Percentiles rank a stretch among this genome's conserved stretches.
phyloP scores from a whole-genome alignment of 208 protist genomes.

The Trypanosoma lewisi region DNA sequence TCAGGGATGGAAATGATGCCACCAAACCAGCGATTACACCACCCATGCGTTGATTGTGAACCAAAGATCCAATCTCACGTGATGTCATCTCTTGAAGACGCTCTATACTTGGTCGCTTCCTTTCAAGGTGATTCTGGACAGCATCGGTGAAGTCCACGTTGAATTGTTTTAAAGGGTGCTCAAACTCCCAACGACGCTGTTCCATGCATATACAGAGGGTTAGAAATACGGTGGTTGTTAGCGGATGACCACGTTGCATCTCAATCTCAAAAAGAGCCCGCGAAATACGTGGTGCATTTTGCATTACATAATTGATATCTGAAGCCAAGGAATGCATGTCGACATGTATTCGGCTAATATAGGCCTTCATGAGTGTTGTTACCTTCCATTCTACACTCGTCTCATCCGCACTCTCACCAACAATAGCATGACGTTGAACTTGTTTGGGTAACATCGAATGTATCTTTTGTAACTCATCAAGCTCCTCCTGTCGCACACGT shows the following conservation, averaged over 20 bases:
- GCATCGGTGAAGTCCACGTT: conserved; percentile 75
- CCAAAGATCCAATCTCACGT: conserved; percentile 82
- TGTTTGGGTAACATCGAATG: conserved; percentile 52
- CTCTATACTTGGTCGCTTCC: conserved; percentile 72
- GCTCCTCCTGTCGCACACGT: conserved; percentile 95
- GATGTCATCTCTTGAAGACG: conserved; percentile 76
- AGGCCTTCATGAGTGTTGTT: conserved; percentile 97
- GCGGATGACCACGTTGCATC: conserved; percentile 89
- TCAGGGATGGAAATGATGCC: conserved; percentile 90
- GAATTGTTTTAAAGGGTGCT: conserved; percentile 92
- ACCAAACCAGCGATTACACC: conserved; percentile 79
- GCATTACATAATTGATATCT: conserved; percentile 95
- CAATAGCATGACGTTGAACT: conserved; percentile 64
- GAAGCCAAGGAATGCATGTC: conserved; percentile 92
- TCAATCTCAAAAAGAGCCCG: conserved; percentile 98
- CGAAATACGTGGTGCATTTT: conserved; percentile 95
- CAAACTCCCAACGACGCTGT: conserved; percentile 92
- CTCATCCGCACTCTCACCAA: conserved; percentile 82
- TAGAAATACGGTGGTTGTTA: conserved; percentile 85
- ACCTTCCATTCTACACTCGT: conserved; percentile 93
- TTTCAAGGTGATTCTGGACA: conserved; percentile 68
- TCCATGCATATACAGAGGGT: conserved; percentile 94
- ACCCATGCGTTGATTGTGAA: conserved; percentile 83
- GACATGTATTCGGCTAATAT: conserved; percentile 87
- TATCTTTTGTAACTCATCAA: conserved; percentile 92